These are phyloP conservation scores for Phytopythium boreale DNA, from an alignment of 352 stramenopile species.

Conservation along the genomic window DNA sequence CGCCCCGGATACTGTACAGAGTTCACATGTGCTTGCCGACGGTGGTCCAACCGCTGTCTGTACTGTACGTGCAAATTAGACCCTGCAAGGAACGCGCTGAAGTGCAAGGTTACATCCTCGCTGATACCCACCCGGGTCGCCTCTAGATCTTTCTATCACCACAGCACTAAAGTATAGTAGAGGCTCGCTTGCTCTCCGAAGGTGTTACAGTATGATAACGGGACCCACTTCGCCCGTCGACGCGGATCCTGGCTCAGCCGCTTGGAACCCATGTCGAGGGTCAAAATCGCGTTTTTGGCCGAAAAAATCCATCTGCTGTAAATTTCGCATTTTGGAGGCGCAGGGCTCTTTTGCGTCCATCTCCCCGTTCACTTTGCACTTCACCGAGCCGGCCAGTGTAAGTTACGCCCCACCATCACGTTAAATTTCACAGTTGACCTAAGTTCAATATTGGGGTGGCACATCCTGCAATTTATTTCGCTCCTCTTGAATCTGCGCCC, in stretches of 20 bases:
- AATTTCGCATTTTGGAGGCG: not conserved
- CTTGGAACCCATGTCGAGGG: too few species aligned
- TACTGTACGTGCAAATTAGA: too few species aligned
- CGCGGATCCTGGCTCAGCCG: too few species aligned
- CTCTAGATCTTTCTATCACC: too few species aligned
- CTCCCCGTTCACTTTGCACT: not conserved
- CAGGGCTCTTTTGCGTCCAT: not conserved
- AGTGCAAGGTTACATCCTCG: too few species aligned
- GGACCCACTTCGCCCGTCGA: not conserved
- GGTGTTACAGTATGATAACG: too few species aligned
- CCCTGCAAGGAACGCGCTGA: too few species aligned
- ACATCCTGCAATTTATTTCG: not conserved
- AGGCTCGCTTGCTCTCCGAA: too few species aligned
- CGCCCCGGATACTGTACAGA: too few species aligned
- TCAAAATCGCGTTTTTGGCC: not conserved
- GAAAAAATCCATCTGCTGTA: constrained; percentile 1
- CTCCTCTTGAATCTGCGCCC: not conserved
- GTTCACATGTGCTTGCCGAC: not conserved
- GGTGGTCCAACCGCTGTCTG: too few species aligned
- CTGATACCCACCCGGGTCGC: too few species aligned
- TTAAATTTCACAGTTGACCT: not conserved
- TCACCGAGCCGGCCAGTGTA: not conserved
- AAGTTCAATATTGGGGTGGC: not conserved
- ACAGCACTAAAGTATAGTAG: too few species aligned
- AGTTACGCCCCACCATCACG: not conserved